phyloP scores from a whole-genome alignment of 495 filamentous ascomycete genomes.

The Amphirosellinia nigrospora region DNA sequence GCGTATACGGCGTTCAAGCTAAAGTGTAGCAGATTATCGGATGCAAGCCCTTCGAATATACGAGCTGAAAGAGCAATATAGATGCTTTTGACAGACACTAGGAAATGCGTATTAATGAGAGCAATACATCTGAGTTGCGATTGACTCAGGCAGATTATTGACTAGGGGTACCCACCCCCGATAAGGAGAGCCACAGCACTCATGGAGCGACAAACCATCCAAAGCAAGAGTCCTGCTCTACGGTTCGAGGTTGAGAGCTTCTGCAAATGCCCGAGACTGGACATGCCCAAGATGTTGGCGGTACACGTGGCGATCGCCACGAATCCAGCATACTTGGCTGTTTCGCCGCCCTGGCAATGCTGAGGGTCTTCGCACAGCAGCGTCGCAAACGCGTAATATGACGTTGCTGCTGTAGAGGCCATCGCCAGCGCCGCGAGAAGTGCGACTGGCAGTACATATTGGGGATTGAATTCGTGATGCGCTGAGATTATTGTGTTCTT shows the following conservation, averaged over 20 bases:
- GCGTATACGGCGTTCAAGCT: slow-evolving; percentile 23
- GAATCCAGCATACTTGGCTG: neutral
- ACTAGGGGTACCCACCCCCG: neutral
- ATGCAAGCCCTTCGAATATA: slow-evolving; percentile 25
- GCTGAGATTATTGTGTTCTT: neutral
- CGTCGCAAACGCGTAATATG: neutral
- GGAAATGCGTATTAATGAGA: neutral
- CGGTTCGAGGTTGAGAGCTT: neutral
- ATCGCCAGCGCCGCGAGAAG: slow-evolving; percentile 12
- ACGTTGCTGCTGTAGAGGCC: slow-evolving; percentile 15
- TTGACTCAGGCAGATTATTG: too few species aligned
- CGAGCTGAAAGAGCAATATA: slow-evolving; percentile 13
- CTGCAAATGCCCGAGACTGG: neutral
- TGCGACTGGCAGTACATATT: slow-evolving; percentile 11
- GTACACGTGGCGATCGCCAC: neutral
- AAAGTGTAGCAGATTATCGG: slow-evolving; percentile 27
- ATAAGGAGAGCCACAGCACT: neutral
- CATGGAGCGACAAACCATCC: neutral
- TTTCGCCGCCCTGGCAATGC: neutral
- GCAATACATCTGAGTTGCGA: neutral
- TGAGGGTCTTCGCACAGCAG: slow-evolving; percentile 4
- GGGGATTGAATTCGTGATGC: neutral
- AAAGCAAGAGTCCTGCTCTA: neutral
- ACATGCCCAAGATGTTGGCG: slow-evolving; percentile 2
- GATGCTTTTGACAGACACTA: slow-evolving; percentile 19